phyloP scores from a whole-genome alignment of 352 stramenopile species.

The Globisporangium ultimum region DNA sequence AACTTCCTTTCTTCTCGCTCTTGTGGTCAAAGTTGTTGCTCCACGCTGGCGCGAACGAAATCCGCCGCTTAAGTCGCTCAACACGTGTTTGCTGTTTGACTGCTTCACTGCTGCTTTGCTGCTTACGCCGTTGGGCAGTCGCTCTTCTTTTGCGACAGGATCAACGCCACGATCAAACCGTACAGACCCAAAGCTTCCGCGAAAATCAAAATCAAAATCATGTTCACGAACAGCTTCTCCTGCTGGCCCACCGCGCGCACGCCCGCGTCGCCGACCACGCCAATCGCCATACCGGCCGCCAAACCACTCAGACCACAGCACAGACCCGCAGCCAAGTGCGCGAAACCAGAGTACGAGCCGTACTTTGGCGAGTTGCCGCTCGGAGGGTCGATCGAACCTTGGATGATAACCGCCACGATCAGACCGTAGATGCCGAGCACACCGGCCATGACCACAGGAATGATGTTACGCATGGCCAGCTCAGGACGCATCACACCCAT shows the following conservation, averaged over 20 bases:
- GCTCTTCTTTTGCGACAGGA: conserved; percentile 83
- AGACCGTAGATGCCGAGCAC: conserved; percentile 96
- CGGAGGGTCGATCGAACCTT: conserved; percentile 87
- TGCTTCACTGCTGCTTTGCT: too few species aligned
- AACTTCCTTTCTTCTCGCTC: too few species aligned
- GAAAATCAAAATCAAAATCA: conserved; percentile 99
- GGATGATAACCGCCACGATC: conserved; percentile 94
- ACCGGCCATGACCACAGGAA: conserved; percentile 98
- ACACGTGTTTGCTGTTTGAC: too few species aligned
- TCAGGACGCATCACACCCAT: conserved; percentile 96
- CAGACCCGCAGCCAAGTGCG: conserved; percentile 92
- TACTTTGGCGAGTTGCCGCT: conserved; percentile 75
- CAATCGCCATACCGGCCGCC: conserved; percentile 93
- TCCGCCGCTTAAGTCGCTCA: too few species aligned
- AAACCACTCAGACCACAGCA: conserved; percentile 93
- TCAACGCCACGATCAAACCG: conserved; percentile 95
- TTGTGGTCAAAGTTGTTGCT: too few species aligned
- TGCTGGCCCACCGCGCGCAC: conserved; percentile 96
- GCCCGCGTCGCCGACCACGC: conserved; percentile 95
- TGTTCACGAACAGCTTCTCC: conserved; percentile 97
- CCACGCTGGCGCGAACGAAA: too few species aligned
- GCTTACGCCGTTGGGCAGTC: conserved; percentile 42
- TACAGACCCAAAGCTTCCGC: conserved; percentile 96
- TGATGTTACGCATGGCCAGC: conserved; percentile 98
- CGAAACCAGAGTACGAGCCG: conserved; percentile 93